phyloP scores from a whole-genome alignment of 371 early-diverging fungal species.

The Rhizopus arrhizus region DNA sequence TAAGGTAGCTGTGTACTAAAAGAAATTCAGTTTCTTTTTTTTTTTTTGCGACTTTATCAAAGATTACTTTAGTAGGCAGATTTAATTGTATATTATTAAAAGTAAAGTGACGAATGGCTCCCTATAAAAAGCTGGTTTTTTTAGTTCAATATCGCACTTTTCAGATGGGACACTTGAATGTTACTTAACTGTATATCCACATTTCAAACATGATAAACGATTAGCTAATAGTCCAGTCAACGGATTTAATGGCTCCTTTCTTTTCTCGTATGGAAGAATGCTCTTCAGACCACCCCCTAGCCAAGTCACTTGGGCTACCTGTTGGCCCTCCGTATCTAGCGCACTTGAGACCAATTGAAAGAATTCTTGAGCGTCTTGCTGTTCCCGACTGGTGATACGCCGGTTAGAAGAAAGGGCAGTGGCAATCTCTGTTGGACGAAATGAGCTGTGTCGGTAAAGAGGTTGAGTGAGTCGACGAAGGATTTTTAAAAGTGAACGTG shows the following conservation, averaged over 20 bases:
- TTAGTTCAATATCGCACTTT: not conserved
- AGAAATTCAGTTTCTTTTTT: not conserved
- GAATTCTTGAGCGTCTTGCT: constrained; percentile 93
- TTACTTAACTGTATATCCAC: constrained; percentile 64
- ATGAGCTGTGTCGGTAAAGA: constrained; percentile 27
- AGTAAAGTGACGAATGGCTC: constrained; percentile 75
- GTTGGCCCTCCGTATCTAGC: constrained; percentile 63
- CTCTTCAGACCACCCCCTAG: constrained; percentile 4
- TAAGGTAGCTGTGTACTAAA: constrained; percentile 52
- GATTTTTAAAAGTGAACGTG: constrained; percentile 38
- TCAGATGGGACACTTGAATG: not conserved
- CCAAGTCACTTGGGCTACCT: constrained; percentile 1
- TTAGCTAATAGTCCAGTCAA: constrained; percentile 68
- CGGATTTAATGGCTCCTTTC: constrained; percentile 40
- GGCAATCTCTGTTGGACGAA: constrained; percentile 43
- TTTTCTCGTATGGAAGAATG: not conserved
- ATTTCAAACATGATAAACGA: constrained; percentile 64
- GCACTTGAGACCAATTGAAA: constrained; percentile 82
- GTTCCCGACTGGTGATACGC: constrained; percentile 67
- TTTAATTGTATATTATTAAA: constrained; percentile 73
- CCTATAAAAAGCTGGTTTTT: constrained; percentile 27
- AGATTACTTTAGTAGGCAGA: constrained; percentile 59
- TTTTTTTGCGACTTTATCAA: not conserved
- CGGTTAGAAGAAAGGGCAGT: constrained; percentile 38
- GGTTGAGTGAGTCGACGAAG: constrained; percentile 37